Evolutionary conservation across 306 rosid species (phyloP), one percentile per base, ranked within the genome.

Genomic region (Begonia fuchsioides): DNA sequence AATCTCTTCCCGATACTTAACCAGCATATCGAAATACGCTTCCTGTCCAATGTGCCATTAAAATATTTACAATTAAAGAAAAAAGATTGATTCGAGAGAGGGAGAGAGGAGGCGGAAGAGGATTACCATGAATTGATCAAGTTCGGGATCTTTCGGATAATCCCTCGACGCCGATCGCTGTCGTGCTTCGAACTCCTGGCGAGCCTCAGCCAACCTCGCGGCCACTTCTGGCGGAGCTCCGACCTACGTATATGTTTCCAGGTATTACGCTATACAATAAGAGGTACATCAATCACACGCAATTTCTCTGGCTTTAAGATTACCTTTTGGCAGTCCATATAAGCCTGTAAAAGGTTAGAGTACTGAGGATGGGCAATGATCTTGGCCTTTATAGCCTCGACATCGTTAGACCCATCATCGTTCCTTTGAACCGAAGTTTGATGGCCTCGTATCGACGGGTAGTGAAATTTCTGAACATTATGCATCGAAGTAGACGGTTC

Each of bases 261-360:
- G 3, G 6, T 26, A 26, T 26, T 26, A 26, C 18, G 10, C 15
- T n/a, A 10, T 47, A 47, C 5, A 16, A 9, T n/a, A 47, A 12
- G 15, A 13, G 11, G 16, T n/a, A n/a, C n/a, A n/a, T n/a, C n/a
- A n/a, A n/a, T n/a, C n/a, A 47, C 12, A 47, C 6, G 3, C 18
- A 4, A 5, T 9, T 12, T n/a, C 6, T 47, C 16, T 47, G 19
- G 43, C 17, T 32, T 35, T 6, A 8, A 17, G 3, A 1, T 46
- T 59, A 92, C 98, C 94, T 81, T 92, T 57, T 92, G 95, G 68
- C 96, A 92, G 72, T 92, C 93, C 79, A 92, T 85, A 77, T 76
- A 92, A 62, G 98, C 98, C 54, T 82, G 76, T 40, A 92, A 52
- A 57, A 92, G 85, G 65, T 64, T 85, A 13, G 94, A 77, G 65